Base-by-base conservation (phyloP, 495 filamentous ascomycete genomes). In the Neurospora sublineolata region DNA sequence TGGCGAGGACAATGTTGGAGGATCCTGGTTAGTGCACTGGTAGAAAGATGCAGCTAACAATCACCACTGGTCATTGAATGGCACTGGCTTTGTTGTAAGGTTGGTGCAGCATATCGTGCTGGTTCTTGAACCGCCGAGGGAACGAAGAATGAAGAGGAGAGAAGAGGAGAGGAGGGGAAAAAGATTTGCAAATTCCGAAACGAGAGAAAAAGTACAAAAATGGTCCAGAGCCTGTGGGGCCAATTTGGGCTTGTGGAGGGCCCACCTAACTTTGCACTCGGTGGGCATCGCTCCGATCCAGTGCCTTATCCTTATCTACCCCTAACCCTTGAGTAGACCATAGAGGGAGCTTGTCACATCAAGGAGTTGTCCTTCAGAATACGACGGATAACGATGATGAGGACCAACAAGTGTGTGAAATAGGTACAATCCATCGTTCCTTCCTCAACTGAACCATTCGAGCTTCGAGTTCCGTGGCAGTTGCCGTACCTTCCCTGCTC, bases 21-120 rank as follows among this genome's bases (percentile, higher is more conserved):
- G 52, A 64, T 64, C 52, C 52, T 64, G 46, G 72, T 75, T 72
- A 76, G 77, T 73, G 73, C 70, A 69, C 58, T 72, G 52, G 30
- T 64, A 64, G 16, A 52, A 36, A 70, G 42, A 69, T 70, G 77
- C 75, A 75, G 74, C 78, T 78, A 74, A 72, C 70, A 73, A 72
- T 69, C 41, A 72, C 73, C 68, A 64, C 69, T 70, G 71, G 72
- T 78, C 76, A 77, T 71, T 73, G 76, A 73, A 78, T 74, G 69
- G 76, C 73, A 58, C 52, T 74, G 46, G 70, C 52, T 33, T 69
- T 75, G 70, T 52, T 74, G 73, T 67, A 73, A 74, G 72, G 72
- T 64, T 72, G 71, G 30, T 37, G 37, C 73, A 75, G 73, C 76
- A 75, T 78, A 70, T 75, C 69, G 72, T 40, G 71, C 27, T 39